Base-by-base conservation (phyloP, 768 basidiomycete species). In the Suillus luteus region DNA sequence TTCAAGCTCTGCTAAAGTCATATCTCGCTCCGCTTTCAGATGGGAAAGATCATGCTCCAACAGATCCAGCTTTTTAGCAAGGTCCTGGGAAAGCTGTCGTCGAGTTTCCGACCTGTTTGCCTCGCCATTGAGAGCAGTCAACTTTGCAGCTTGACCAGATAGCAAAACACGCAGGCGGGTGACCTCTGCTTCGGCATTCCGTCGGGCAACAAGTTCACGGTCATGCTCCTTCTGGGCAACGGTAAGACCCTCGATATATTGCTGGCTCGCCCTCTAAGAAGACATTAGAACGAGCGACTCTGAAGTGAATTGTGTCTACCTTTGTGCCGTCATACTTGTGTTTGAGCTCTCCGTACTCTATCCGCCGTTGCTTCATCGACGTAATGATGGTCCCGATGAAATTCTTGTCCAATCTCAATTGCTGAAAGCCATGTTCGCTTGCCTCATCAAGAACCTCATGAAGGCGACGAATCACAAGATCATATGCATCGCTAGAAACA, bases 201-300 rank as follows among this genome's bases (percentile, higher is more conserved):
- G 86, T 22, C 96, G 86, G 24, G 89, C 87, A 63, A 91, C 88
- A 41, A 95, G 82, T 75, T 99, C 97, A 59, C 86, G 86, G 72
- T 98, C 96, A 72, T 96, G 98, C 72, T 99, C 97, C 49, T 90
- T 89, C 69, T 95, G 92, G 2, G 96, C 95, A 31, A 96, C 95
- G 0, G 89, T 89, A 48, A 99, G 80, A 48, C 97, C 97, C 66
- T 95, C 91, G 62, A 95, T 92, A 65, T 92, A 96, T 67, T 94
- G 92, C 67, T 92, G 91, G 72, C 94, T 97, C 55, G 92, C 88
- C 58, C 96, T 83, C 96, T 99, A 72, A 40, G 54, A 43, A 19
- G 60, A 55, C 60, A 66, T 59, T 44, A 61, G 60, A 49, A 55
- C 52, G 51, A 57, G 7, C 63, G 31, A 49, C 43, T 46, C 15